These are phyloP conservation scores for Claviceps quebecensis DNA, from an alignment of 2,329 filamentous ascomycete species.

Conservation along the genomic window DNA sequence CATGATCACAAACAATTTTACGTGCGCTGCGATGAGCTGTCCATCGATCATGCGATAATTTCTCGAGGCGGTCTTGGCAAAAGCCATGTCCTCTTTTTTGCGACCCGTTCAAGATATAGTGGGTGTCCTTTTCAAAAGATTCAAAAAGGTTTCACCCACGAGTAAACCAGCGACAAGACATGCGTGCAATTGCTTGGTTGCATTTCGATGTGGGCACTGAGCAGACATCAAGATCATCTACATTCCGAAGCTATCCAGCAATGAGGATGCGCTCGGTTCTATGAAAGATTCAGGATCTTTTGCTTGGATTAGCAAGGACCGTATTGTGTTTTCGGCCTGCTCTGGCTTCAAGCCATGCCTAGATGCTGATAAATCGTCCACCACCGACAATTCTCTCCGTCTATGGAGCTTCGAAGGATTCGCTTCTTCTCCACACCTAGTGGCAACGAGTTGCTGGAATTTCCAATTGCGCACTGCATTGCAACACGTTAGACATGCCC, in stretches of 20 bases:
- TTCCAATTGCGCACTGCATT: constrained; percentile 61
- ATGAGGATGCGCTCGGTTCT: constrained; percentile 78
- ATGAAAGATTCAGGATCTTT: constrained; percentile 72
- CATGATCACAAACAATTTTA: too few species aligned
- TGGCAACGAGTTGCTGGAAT: constrained; percentile 43
- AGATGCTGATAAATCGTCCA: constrained; percentile 52
- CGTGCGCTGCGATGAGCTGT: too few species aligned
- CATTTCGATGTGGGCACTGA: neutral
- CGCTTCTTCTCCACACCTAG: constrained; percentile 30
- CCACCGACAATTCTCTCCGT: constrained; percentile 62
- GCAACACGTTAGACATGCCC: neutral
- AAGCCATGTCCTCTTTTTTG: too few species aligned
- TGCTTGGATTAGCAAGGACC: constrained; percentile 26
- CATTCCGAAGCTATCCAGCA: constrained; percentile 90
- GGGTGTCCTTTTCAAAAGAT: too few species aligned
- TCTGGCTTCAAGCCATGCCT: constrained; percentile 24
- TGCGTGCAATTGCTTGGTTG: neutral
- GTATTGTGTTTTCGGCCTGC: constrained; percentile 10
- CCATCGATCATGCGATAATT: too few species aligned
- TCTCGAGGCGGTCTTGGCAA: too few species aligned
- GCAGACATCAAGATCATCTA: constrained; percentile 21
- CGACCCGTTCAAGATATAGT: too few species aligned
- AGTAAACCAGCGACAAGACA: neutral
- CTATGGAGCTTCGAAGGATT: constrained; percentile 56
- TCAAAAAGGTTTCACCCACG: too few species aligned